Evolutionary conservation across 768 basidiomycete genomes (phyloP), one percentile per base, ranked within the genome.

Genomic region (Lactarius hatsudake): DNA sequence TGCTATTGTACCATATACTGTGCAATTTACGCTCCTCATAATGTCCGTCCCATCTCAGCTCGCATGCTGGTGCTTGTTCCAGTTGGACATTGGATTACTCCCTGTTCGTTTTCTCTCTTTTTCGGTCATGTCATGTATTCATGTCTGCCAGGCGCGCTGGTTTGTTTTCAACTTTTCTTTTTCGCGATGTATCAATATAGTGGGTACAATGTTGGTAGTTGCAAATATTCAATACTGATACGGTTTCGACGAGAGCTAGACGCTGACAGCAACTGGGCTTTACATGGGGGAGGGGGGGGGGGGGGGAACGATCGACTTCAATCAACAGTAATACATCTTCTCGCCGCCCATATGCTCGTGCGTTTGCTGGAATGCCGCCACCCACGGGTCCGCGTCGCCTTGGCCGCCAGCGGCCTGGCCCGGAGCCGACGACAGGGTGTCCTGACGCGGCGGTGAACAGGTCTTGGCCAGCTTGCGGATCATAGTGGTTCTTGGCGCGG

Each of bases 401-500:
- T 13, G 10, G 48, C 48, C 48, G 12, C n/a, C n/a, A 2, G n/a
- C 48, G 10, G 48, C 48, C 48, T 51, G 48, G 48, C 48, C 12
- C n/a, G 48, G 48, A 12, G 23, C 23, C n/a, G 48, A 5, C 48
- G 23, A 23, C 2, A 51, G 9, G 1, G 83, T 84, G 10, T 78
- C 82, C 0, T n/a, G 82, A 51, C 2, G 48, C 23, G 5, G 23
- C 79, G 9, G 89, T 87, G 0, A 85, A 84, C 65, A 88, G 79
- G 66, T 86, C 83, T 0, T 88, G 69, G 7, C 76, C 72, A 8
- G 78, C 78, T 18, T 81, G 77, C 0, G 90, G 90, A 64, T 87
- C 83, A 71, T 88, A 92, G 70, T 93, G 90, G 70, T 91, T 89
- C 76, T 89, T 91, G 0, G 90, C 88, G 3, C 91, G 83, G 1